Evolutionary conservation across 176 grass and related monocot species (phyloP).

Genomic region (Secale cereale): DNA sequence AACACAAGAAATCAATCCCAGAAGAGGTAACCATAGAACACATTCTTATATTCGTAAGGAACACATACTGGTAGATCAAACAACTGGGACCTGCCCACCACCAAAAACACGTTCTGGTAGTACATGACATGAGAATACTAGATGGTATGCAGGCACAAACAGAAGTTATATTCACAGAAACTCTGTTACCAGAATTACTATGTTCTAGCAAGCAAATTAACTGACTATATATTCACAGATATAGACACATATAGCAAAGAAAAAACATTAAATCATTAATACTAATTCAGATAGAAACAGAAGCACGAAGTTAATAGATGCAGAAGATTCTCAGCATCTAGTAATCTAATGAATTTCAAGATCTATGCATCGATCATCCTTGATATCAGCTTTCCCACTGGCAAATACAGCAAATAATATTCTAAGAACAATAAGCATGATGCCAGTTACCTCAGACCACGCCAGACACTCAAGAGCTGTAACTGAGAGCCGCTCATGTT

Average conservation of each 20-base stretch:
- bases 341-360: no score
- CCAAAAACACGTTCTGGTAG: not conserved
- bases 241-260: no score
- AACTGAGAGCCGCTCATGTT: slow-evolving; percentile 42
- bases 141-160: not conserved
- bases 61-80: no score
- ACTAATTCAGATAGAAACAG: no score
- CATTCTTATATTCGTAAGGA: no score
- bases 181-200: not conserved
- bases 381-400: no score
- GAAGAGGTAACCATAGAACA: not conserved
- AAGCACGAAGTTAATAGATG: no score
- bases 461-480: slow-evolving; percentile 56
- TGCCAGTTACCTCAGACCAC: slow-evolving; percentile 46
- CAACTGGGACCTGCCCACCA: not conserved
- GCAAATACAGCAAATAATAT: not conserved
- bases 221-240: not conserved
- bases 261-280: no score
- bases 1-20: not conserved
- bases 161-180: not conserved
- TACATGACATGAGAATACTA: not conserved
- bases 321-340: no score
- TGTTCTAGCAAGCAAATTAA: not conserved
- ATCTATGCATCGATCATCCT: no score
- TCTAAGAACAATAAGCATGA: not conserved